Percentiles rank a stretch among this genome's conserved stretches.
Conservation (phyloP, 2,329 filamentous ascomycete species). For the Amylocarpus encephaloides region DNA sequence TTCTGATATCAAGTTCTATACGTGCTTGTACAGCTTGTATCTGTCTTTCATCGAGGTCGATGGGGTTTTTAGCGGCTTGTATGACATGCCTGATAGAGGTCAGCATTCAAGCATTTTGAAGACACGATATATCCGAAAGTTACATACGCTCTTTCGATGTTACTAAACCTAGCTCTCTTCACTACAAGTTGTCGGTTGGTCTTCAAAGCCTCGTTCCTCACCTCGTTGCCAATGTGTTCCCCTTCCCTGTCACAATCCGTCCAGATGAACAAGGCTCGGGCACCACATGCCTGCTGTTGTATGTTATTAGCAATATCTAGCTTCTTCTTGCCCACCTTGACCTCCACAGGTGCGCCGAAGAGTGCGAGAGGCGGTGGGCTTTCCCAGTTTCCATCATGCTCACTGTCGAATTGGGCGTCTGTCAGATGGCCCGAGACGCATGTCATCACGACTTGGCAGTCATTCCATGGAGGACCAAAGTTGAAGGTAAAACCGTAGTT, state of each 20-base stretch:
- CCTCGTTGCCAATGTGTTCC: slow-evolving; percentile 91
- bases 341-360: slow-evolving; percentile 73
- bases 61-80: slow-evolving; percentile 69
- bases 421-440: slow-evolving; percentile 86
- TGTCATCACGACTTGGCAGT: slow-evolving; percentile 85
- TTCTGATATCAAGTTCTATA: slow-evolving; percentile 87
- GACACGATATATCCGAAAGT: slow-evolving; percentile 25
- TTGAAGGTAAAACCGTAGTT: slow-evolving; percentile 91
- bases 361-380: slow-evolving; percentile 71
- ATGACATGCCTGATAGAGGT: slow-evolving; percentile 65
- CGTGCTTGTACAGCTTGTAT: slow-evolving; percentile 81
- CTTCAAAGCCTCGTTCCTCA: slow-evolving; percentile 70
- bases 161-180: slow-evolving; percentile 87
- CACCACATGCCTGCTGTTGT: slow-evolving; percentile 64
- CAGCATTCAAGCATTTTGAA: background rate
- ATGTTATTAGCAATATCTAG: slow-evolving; percentile 80
- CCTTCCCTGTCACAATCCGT: slow-evolving; percentile 98
- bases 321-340: slow-evolving; percentile 67
- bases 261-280: slow-evolving; percentile 86
- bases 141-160: slow-evolving; percentile 76
- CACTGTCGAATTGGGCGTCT: slow-evolving; percentile 65
- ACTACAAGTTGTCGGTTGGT: slow-evolving; percentile 70
- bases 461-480: slow-evolving; percentile 75
- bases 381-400: slow-evolving; percentile 68
- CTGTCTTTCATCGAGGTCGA: slow-evolving; percentile 75